Percentiles rank a stretch among this genome's conserved stretches.
phyloP scores from a whole-genome alignment of 169 alveolate genomes.

The Cryptosporidium sp. region DNA sequence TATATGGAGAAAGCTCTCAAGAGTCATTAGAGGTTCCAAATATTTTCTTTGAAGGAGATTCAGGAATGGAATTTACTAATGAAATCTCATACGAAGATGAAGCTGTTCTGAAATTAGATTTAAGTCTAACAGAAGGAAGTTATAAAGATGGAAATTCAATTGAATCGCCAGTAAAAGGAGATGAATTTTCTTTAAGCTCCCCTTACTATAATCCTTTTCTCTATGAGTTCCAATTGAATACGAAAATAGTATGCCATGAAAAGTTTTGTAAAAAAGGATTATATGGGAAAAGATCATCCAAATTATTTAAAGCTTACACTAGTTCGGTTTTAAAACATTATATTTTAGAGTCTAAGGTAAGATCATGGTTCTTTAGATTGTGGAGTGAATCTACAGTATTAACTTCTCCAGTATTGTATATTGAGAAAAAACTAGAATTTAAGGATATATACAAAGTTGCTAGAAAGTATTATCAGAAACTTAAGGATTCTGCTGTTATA shows the following conservation, averaged over 20 bases:
- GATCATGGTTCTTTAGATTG: conserved; percentile 63
- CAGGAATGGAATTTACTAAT: neutral
- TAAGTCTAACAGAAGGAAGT: conserved; percentile 2
- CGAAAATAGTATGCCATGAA: conserved; percentile 13
- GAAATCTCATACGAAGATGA: neutral
- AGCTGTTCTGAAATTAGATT: neutral
- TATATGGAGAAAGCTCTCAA: neutral
- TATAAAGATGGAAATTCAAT: conserved; percentile 6
- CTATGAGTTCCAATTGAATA: neutral
- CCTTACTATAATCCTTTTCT: neutral
- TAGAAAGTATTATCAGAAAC: conserved; percentile 23
- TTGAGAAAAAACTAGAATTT: conserved; percentile 28
- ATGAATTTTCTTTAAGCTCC: neutral
- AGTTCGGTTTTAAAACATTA: conserved; percentile 26
- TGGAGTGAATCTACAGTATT: conserved; percentile 72
- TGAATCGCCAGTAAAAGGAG: neutral
- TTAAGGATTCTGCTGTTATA: conserved; percentile 44
- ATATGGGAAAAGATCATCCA: conserved; percentile 2
- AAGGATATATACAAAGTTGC: conserved; percentile 5
- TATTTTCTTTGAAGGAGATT: neutral
- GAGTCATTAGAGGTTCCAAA: neutral
- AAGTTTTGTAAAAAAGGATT: conserved; percentile 38
- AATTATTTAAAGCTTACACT: conserved; percentile 10
- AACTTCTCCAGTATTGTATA: conserved; percentile 43
- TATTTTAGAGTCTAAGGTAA: conserved; percentile 32